These are phyloP conservation scores for Rhizopus delemar DNA, from an alignment of 371 early-diverging fungal genomes.

Conservation along the genomic window DNA sequence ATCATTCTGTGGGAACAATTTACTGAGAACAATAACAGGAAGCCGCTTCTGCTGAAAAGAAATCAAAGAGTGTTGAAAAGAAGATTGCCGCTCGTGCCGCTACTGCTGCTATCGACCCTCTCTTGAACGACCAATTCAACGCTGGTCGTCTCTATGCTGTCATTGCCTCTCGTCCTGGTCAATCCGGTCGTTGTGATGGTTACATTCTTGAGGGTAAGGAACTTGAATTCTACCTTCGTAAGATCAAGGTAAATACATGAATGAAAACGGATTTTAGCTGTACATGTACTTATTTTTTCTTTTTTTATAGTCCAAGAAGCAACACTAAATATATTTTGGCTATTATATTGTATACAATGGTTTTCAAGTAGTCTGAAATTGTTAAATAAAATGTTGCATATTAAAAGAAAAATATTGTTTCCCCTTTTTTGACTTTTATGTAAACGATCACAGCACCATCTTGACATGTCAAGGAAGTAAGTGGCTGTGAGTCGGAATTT, in stretches of 20 bases:
- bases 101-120: slow-evolving; percentile 80
- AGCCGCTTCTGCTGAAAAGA: slow-evolving; percentile 69
- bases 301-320: slow-evolving; percentile 33
- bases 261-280: background rate
- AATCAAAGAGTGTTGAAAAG: slow-evolving; percentile 87
- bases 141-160: slow-evolving; percentile 94
- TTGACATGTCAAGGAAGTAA: too few species aligned
- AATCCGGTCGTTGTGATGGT: slow-evolving; percentile 97
- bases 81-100: slow-evolving; percentile 85
- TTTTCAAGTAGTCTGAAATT: background rate
- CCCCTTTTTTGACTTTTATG: background rate
- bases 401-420: slow-evolving; percentile 2
- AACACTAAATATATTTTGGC: slow-evolving; percentile 18
- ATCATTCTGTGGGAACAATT: background rate
- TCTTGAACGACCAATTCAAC: slow-evolving; percentile 90
- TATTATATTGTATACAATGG: background rate
- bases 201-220: slow-evolving; percentile 99
- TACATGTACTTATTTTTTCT: background rate
- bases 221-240: slow-evolving; percentile 92
- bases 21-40: slow-evolving; percentile 49
- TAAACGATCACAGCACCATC: too few species aligned
- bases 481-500: background rate
- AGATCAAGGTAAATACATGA: slow-evolving; percentile 69
- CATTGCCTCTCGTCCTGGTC: slow-evolving; percentile 98
- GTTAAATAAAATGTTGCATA: slow-evolving; percentile 3